Evolutionary conservation across 163 green algal genomes (phyloP), one percentile per base, ranked within the genome.

Genomic region (Scenedesmus sp.): DNA sequence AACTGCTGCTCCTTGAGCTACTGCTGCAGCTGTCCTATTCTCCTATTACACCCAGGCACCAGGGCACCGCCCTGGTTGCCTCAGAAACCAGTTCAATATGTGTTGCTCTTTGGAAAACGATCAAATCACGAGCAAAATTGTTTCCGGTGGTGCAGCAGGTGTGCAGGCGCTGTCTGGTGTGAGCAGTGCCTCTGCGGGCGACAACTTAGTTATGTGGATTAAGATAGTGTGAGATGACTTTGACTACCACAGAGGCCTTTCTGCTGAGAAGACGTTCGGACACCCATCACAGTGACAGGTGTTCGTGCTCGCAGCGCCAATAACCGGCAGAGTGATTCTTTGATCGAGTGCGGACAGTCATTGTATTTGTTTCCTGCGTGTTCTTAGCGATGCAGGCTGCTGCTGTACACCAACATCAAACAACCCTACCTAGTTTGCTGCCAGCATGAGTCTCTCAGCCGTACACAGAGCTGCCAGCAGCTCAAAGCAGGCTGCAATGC

Each of bases 401-500:
- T 79, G 70, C 23, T 8, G 12, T 7, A 2, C 52, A 23, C 5
- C 13, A 52, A 13, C 23, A 52, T 23, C 23, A 79, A 79, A 79
- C 70, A 79, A 79, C 70, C 70, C 70, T 79, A 79, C 70, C 70
- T 79, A 34, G 66, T 34, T 76, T 79, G 5, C 70, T 79, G 70
- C 70, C 23, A 15, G 66, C 23, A 79, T 79, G 70, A 23, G 15
- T 52, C 52, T 23, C 20, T 13, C 20, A 13, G 70, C 70, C 0
- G 13, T 7, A 23, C 70, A n/a, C 70, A 79, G 23, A 52, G 23
- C 23, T 79, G 23, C 23, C 23, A 79, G 23, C 70, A 79, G 23
- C 70, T 2, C 18, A n/a, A 12, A n/a, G 13, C 70, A 52, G 3
- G 4, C 23, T 79, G 6, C 4, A 52, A 5, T 15, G 0, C 23